phyloP scores from a whole-genome alignment of 2,329 filamentous ascomycete genomes.

The Ascochyta clinopodiicola region DNA sequence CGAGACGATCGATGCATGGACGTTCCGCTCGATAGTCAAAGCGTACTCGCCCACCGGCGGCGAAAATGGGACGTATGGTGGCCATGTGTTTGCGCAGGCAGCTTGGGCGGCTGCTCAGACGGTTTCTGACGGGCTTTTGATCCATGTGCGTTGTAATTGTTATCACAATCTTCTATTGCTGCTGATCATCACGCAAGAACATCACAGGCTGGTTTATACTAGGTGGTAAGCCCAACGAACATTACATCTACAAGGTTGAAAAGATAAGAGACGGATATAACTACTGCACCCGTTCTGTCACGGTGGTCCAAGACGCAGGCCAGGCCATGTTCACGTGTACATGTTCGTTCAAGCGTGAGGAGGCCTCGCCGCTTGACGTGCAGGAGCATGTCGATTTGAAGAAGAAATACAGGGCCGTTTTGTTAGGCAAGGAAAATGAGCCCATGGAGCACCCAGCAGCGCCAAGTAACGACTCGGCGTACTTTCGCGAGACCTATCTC shows the following conservation, averaged over 20 bases:
- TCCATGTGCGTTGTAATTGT: constrained; percentile 53
- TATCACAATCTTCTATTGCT: neutral
- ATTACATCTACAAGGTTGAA: constrained; percentile 60
- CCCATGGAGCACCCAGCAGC: constrained; percentile 33
- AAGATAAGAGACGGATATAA: constrained; percentile 59
- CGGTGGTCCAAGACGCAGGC: constrained; percentile 54
- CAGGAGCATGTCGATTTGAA: constrained; percentile 48
- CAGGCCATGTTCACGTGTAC: constrained; percentile 60
- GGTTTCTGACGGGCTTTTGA: constrained; percentile 56
- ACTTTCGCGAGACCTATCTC: constrained; percentile 40
- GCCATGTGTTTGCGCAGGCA: constrained; percentile 64
- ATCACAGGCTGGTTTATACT: constrained; percentile 62
- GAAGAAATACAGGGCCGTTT: constrained; percentile 42
- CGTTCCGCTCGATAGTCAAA: constrained; percentile 49
- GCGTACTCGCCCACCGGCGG: constrained; percentile 53
- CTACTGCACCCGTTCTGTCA: constrained; percentile 60
- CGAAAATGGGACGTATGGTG: constrained; percentile 58
- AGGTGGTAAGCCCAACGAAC: constrained; percentile 54
- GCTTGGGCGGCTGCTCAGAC: constrained; percentile 64
- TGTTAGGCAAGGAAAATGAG: constrained; percentile 43
- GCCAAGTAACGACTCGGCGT: constrained; percentile 31
- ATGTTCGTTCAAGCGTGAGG: constrained; percentile 59
- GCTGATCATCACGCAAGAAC: constrained; percentile 46
- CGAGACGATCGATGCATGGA: constrained; percentile 50
- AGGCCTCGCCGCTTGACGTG: constrained; percentile 40